Conservation (phyloP, 148 eudicot species). For the Silene uniflora region DNA sequence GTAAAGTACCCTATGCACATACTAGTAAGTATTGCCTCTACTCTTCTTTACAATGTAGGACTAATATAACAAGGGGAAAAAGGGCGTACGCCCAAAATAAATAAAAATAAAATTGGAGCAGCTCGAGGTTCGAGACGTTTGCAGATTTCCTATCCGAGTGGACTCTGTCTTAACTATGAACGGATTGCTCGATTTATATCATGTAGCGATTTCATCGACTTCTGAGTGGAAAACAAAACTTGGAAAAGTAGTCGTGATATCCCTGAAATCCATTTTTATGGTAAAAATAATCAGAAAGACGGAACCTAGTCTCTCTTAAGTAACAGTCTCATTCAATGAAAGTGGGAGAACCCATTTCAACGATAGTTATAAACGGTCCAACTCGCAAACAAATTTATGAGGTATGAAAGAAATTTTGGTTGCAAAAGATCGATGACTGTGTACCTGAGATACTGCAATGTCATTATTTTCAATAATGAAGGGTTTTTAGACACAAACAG, state of each 20-base stretch:
- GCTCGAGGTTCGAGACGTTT: constrained; percentile 12
- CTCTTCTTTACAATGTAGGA: not conserved
- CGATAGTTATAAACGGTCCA: not conserved
- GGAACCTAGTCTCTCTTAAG: too few relatives aligned
- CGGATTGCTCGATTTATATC: not conserved
- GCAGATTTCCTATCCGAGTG: not conserved
- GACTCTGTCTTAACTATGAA: not conserved
- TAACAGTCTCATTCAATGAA: too few relatives aligned
- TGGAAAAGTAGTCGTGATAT: constrained; percentile 73
- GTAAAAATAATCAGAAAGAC: not conserved
- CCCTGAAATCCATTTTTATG: constrained; percentile 42
- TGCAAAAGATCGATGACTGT: not conserved
- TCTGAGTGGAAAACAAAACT: constrained; percentile 74
- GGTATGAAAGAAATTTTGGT: not conserved
- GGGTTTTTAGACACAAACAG: constrained; percentile 74
- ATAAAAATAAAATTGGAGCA: not conserved
- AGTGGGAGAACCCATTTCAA: not conserved
- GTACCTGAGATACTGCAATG: constrained; percentile 89
- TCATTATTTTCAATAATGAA: constrained; percentile 80
- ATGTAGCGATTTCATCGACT: constrained; percentile 63
- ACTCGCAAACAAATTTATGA: too few relatives aligned
- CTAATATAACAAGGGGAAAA: not conserved
- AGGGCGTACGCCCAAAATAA: not conserved
- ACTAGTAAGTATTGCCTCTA: not conserved
- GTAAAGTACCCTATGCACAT: not conserved